Conservation (phyloP, 2,329 filamentous ascomycete genomes). For the Trichoderma guizhouense region DNA sequence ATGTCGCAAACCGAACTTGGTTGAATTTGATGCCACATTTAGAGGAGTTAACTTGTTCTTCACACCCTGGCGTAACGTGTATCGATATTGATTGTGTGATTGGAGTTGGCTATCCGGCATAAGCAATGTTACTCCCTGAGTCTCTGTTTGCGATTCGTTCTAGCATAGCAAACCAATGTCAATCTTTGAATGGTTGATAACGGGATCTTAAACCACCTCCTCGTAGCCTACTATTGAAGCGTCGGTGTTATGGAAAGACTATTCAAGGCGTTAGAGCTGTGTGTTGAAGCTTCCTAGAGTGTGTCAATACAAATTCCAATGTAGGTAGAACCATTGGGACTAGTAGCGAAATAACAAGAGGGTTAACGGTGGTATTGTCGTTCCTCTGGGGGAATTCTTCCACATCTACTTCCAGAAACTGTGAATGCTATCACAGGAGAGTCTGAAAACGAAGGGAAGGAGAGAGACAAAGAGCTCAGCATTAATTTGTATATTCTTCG, state of each 20-base stretch:
- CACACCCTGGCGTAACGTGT: neutral
- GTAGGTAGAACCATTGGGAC: too few species aligned
- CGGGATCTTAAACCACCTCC: neutral
- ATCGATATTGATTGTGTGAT: neutral
- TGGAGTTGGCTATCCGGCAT: neutral
- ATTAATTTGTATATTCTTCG: neutral
- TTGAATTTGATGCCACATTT: neutral
- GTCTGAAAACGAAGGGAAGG: neutral
- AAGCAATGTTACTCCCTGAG: neutral
- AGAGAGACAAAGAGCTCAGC: neutral
- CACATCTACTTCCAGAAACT: neutral
- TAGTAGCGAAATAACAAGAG: neutral
- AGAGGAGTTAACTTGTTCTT: neutral
- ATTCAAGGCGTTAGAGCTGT: neutral
- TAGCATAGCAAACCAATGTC: neutral
- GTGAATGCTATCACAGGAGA: neutral
- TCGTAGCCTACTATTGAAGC: neutral
- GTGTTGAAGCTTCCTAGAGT: too few species aligned
- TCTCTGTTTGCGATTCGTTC: neutral
- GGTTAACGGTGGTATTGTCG: neutral
- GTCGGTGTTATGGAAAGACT: neutral
- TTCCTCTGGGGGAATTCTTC: too few species aligned
- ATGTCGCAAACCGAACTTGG: neutral
- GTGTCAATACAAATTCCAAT: too few species aligned
- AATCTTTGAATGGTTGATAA: neutral